These are phyloP conservation scores for Dioscorea dumetorum DNA, from an alignment of 106 monocot species.

Conservation along the genomic window DNA sequence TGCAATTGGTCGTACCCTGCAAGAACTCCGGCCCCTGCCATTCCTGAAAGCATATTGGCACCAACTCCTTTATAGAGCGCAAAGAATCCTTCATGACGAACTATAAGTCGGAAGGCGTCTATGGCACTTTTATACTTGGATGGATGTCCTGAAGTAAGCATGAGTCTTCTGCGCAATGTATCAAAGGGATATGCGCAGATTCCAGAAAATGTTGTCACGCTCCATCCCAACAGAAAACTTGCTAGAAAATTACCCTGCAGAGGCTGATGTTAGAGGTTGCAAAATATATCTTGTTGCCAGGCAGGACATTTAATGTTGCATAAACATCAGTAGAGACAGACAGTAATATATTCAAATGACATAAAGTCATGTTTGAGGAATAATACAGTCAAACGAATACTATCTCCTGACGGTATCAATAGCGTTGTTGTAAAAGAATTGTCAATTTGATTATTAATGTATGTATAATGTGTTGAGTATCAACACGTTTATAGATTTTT, in stretches of 20 bases:
- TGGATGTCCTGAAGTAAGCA: constrained; percentile 78
- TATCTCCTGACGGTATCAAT: too few species aligned
- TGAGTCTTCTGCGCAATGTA: constrained; percentile 88
- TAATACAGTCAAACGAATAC: too few species aligned
- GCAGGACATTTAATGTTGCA: too few species aligned
- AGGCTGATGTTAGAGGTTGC: neutral
- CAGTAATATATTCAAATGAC: too few species aligned
- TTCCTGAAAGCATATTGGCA: constrained; percentile 90
- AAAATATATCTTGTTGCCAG: too few species aligned
- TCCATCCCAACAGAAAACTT: constrained; percentile 75
- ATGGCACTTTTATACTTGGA: constrained; percentile 49
- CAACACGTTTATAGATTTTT: too few species aligned
- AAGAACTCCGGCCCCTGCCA: constrained; percentile 89
- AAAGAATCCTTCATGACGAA: constrained; percentile 50
- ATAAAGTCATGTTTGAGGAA: too few species aligned
- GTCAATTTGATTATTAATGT: too few species aligned
- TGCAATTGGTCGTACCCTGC: constrained; percentile 81
- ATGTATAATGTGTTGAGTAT: too few species aligned
- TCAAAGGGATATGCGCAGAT: constrained; percentile 91
- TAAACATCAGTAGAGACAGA: too few species aligned
- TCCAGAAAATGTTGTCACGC: constrained; percentile 68
- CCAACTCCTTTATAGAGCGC: constrained; percentile 65
- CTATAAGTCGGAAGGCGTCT: constrained; percentile 61
- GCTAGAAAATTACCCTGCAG: constrained; percentile 81
- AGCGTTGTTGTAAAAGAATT: too few species aligned